Evolutionary conservation across 495 filamentous ascomycete genomes (phyloP), one percentile per base, ranked within the genome.

Genomic region (Daldinia grandis): DNA sequence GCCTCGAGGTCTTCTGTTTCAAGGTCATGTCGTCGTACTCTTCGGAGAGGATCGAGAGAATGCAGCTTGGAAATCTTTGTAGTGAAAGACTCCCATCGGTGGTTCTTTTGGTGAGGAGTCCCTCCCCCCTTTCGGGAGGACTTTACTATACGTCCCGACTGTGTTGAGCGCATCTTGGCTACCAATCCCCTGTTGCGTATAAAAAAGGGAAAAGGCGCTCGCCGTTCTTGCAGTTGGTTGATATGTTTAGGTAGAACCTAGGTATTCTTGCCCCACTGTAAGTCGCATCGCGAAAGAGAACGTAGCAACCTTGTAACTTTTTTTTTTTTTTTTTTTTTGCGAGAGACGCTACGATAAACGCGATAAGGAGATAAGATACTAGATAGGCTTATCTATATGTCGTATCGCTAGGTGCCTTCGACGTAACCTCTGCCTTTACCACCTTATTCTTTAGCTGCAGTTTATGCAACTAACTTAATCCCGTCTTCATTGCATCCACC

Each of bases 81-180:
- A 37, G 92, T 93, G 80, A 99, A 99, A 54, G 89, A 88, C 82
- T 99, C 92, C 86, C 93, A 98, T 78, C 91, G 86, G 78, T 97
- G 92, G 31, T 90, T 89, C 71, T 92, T 94, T 68, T 89, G 89
- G 31, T 93, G 91, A 68, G 84, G 82, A 8, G 93, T 97, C 10
- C 55, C 35, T 68, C 87, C 84, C 64, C 84, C 80, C 80, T 89
- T 89, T 59, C 83, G 85, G 75, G 88, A 83, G 75, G 88, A 83
- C 80, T 91, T 92, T 24, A 81, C 79, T 74, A 89, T 89, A 72
- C 87, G 87, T 64, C 88, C 88, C 64, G 88, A 87, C 61, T 86
- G 85, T 66, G 84, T 84, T 76, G 87, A 84, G 57, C 79, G 78
- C 83, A 84, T 85, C 51, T 76, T 76, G 76, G 69, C 60, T 27